Percentiles rank a stretch among this genome's conserved stretches.
Conservation (phyloP, 176 grass and related monocot species). For the Stipa capillata region DNA sequence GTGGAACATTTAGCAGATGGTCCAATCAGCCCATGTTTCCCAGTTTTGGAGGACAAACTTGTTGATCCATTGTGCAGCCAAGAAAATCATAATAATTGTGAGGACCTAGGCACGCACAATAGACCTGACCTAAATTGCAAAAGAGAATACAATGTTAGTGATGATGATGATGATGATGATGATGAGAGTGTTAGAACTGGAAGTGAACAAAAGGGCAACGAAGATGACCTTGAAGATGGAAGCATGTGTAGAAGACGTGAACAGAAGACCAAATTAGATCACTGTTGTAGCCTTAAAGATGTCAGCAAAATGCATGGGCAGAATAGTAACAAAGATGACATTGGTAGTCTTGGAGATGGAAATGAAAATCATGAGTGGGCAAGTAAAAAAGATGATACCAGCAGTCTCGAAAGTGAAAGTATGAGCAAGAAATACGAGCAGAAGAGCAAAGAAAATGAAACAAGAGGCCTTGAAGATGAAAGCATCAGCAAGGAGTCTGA, state of each 20-base stretch:
- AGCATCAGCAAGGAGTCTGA: not conserved
- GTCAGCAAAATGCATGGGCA: not conserved
- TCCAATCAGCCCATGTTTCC: conserved; percentile 15
- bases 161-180: too few species aligned
- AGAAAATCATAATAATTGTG: conserved; percentile 13
- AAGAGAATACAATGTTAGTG: not conserved
- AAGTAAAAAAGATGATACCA: conserved; percentile 18
- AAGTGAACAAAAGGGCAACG: not conserved
- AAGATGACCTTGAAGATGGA: conserved; percentile 32
- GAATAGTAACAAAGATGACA: not conserved
- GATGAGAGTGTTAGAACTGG: conserved; percentile 8
- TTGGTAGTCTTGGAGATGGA: conserved; percentile 6
- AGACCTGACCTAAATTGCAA: not conserved
- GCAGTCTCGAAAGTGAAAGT: conserved; percentile 15
- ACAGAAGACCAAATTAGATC: conserved; percentile 16
- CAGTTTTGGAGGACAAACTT: conserved; percentile 42
- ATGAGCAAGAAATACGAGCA: conserved; percentile 10
- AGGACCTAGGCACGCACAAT: not conserved
- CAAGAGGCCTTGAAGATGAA: not conserved
- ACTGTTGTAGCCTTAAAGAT: conserved; percentile 16
- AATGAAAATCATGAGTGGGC: conserved; percentile 24
- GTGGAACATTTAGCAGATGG: conserved; percentile 20
- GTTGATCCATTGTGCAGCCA: conserved; percentile 37
- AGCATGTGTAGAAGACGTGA: conserved; percentile 22
- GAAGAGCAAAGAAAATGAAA: conserved; percentile 10